Evolutionary conservation across 2,329 filamentous ascomycete genomes (phyloP).

Genomic region (Phialophora macrospora): DNA sequence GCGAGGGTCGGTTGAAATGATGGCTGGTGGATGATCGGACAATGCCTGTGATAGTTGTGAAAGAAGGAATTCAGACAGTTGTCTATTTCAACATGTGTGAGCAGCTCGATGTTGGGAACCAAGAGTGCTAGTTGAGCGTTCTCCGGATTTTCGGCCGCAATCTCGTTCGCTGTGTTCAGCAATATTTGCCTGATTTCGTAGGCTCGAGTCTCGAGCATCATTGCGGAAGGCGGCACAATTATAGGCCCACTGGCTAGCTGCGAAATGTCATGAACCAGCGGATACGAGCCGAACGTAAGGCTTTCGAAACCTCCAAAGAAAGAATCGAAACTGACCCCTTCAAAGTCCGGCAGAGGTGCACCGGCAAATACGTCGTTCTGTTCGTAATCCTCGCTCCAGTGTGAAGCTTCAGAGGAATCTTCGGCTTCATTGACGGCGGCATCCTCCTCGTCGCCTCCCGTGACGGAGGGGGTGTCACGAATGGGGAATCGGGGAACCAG

Average conservation of each 20-base stretch:
- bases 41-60: slow-evolving; percentile 53
- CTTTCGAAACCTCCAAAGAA: slow-evolving; percentile 33
- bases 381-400: slow-evolving; percentile 35
- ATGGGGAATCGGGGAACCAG: slow-evolving; percentile 33
- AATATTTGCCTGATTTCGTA: slow-evolving; percentile 31
- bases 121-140: slow-evolving; percentile 20
- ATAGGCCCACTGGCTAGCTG: slow-evolving; percentile 16
- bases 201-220: slow-evolving; percentile 31
- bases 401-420: slow-evolving; percentile 32
- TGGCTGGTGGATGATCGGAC: slow-evolving; percentile 50
- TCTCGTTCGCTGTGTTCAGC: slow-evolving; percentile 21
- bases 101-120: slow-evolving; percentile 22
- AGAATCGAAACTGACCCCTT: slow-evolving; percentile 29
- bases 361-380: slow-evolving; percentile 28
- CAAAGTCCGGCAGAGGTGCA: slow-evolving; percentile 20
- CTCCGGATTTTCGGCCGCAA: slow-evolving; percentile 25
- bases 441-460: slow-evolving; percentile 26
- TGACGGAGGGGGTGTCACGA: slow-evolving; percentile 14
- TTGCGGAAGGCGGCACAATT: slow-evolving; percentile 19
- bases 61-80: slow-evolving; percentile 47
- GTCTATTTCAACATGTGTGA: slow-evolving; percentile 44
- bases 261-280: slow-evolving; percentile 24
- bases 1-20: slow-evolving; percentile 49
- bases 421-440: slow-evolving; percentile 22
- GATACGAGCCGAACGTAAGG: slow-evolving; percentile 26